Percentiles rank a stretch among this genome's conserved stretches.
These are phyloP conservation scores for Dendrothele bispora DNA, from an alignment of 768 basidiomycete species.

Conservation along the genomic window DNA sequence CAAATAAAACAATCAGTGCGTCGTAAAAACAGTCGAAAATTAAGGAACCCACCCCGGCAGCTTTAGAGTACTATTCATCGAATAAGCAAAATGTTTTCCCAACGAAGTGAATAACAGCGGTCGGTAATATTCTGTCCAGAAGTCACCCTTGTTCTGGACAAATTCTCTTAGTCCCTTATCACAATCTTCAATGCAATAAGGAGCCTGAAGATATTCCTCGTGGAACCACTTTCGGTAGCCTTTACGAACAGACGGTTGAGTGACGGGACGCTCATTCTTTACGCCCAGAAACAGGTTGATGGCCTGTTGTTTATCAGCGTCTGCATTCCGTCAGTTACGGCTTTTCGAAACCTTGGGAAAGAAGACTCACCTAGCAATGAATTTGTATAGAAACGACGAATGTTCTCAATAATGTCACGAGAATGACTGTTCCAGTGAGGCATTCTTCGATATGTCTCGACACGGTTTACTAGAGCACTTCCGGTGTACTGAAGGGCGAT, in stretches of 20 bases:
- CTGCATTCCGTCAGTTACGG: slow-evolving; percentile 33
- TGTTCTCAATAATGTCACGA: slow-evolving; percentile 93
- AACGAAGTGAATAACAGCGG: slow-evolving; percentile 82
- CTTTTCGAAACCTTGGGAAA: background rate
- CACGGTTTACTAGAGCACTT: slow-evolving; percentile 91
- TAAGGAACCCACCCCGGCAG: slow-evolving; percentile 64
- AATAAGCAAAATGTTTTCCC: slow-evolving; percentile 87
- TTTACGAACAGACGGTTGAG: slow-evolving; percentile 53
- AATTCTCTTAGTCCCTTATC: slow-evolving; percentile 60
- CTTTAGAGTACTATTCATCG: slow-evolving; percentile 88
- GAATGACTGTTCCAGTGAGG: slow-evolving; percentile 98
- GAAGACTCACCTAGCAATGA: slow-evolving; percentile 71
- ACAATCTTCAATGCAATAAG: slow-evolving; percentile 69
- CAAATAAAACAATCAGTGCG: background rate
- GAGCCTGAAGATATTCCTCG: slow-evolving; percentile 62
- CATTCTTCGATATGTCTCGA: slow-evolving; percentile 94
- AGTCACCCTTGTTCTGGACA: slow-evolving; percentile 62
- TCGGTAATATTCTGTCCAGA: slow-evolving; percentile 89
- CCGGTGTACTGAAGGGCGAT: slow-evolving; percentile 97
- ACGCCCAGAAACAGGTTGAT: slow-evolving; percentile 97
- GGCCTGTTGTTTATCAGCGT: slow-evolving; percentile 95
- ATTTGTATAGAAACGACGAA: slow-evolving; percentile 93
- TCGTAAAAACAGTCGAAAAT: background rate
- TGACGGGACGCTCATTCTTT: slow-evolving; percentile 51
- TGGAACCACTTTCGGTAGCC: slow-evolving; percentile 89